A percentile compares a stretch with the other conserved stretches of the same genome.
These are phyloP conservation scores for Aspergillus intermedius DNA, from an alignment of 2,329 filamentous ascomycete genomes.

Conservation along the genomic window DNA sequence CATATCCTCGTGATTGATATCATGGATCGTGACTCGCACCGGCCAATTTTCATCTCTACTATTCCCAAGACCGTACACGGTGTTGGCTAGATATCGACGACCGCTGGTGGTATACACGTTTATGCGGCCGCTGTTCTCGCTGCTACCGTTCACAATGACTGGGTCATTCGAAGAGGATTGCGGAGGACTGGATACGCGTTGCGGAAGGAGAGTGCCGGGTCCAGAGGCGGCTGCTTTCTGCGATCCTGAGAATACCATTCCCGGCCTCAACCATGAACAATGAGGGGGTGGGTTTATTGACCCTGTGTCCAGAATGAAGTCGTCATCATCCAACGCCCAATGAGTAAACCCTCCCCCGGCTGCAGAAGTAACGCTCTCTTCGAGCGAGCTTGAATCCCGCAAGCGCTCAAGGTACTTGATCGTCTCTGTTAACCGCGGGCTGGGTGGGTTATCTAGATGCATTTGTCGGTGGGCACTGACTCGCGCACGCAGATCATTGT, in stretches of 20 bases:
- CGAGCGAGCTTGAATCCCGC: conserved; percentile 46
- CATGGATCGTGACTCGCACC: conserved; percentile 60
- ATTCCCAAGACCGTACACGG: conserved; percentile 14
- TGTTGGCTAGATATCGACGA: conserved; percentile 30
- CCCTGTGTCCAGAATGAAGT: conserved; percentile 53
- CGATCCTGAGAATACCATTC: conserved; percentile 54
- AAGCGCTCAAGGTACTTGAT: conserved; percentile 57
- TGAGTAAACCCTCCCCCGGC: conserved; percentile 48
- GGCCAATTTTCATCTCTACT: conserved; percentile 56
- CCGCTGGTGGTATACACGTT: conserved; percentile 33
- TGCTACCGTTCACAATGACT: conserved; percentile 30
- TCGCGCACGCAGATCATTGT: conserved; percentile 30
- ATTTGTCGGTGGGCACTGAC: conserved; percentile 31
- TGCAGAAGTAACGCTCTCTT: conserved; percentile 50
- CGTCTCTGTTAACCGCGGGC: conserved; percentile 47
- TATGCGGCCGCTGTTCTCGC: conserved; percentile 22
- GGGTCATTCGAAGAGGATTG: conserved; percentile 21
- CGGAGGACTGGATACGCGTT: conserved; percentile 22
- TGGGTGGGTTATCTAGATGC: conserved; percentile 28
- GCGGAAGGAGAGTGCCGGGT: conserved; percentile 22
- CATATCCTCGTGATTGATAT: conserved; percentile 55
- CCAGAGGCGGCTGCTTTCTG: conserved; percentile 50
- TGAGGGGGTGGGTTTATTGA: conserved; percentile 45
- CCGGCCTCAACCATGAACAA: conserved; percentile 58
- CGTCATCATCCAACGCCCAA: conserved; percentile 46